These are phyloP conservation scores for Candida odintsovae DNA, from an alignment of 805 yeast genomes.

Conservation along the genomic window DNA sequence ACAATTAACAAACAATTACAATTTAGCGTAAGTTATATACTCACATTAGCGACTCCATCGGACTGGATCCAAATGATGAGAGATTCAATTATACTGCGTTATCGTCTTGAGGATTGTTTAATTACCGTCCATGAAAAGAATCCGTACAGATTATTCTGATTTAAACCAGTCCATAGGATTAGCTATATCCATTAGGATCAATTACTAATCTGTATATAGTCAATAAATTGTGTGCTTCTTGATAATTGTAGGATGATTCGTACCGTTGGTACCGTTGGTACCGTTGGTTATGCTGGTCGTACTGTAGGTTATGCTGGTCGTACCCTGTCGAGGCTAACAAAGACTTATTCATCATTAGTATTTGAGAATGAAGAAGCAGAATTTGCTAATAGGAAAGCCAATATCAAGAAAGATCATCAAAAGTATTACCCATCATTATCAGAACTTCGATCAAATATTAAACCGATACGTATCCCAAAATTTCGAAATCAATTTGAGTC, in stretches of 20 bases:
- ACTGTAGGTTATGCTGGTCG: too few species aligned
- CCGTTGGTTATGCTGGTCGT: too few species aligned
- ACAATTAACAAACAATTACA: too few species aligned
- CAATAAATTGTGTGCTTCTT: not conserved
- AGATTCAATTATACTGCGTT: constrained; percentile 25
- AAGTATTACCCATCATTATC: constrained; percentile 22
- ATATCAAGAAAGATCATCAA: constrained; percentile 9
- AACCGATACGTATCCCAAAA: constrained; percentile 31
- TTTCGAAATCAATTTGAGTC: constrained; percentile 29
- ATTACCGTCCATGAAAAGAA: constrained; percentile 27
- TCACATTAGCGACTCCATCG: not conserved
- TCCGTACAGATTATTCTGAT: constrained; percentile 2
- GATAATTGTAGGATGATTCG: not conserved
- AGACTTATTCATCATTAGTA: constrained; percentile 8
- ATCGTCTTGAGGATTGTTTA: constrained; percentile 30
- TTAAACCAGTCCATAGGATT: not conserved
- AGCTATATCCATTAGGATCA: not conserved
- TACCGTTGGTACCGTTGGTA: too few species aligned
- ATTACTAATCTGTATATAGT: not conserved
- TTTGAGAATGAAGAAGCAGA: constrained; percentile 18
- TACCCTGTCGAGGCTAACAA: not conserved
- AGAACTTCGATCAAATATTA: constrained; percentile 8
- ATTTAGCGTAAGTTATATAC: too few species aligned
- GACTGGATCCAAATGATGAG: constrained; percentile 14
- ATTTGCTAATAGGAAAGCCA: constrained; percentile 20